phyloP scores from a whole-genome alignment of 164 flowering plant genomes.

The Aristolochia contorta region DNA sequence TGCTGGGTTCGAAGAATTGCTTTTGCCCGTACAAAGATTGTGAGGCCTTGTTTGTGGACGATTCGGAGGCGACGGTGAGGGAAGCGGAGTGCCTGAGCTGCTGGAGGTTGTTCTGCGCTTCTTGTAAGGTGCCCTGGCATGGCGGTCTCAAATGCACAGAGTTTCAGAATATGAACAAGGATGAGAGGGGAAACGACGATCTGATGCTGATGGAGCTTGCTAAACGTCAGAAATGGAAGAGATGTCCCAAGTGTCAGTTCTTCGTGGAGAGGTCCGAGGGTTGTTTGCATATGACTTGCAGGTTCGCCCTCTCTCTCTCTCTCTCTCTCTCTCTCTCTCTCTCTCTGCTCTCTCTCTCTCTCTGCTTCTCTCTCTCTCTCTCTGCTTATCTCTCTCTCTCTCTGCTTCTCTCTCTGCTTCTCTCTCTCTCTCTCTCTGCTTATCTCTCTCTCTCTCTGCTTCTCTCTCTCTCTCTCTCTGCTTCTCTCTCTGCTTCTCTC shows the following conservation, averaged over 20 bases:
- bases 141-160: constrained; percentile 17
- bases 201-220: constrained; percentile 26
- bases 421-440: too few species aligned
- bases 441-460: too few species aligned
- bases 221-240: constrained; percentile 32
- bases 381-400: too few species aligned
- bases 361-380: too few species aligned
- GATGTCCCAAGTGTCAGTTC: constrained; percentile 33
- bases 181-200: constrained; percentile 22
- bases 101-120: constrained; percentile 31
- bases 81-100: constrained; percentile 29
- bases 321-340: too few species aligned
- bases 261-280: constrained; percentile 33
- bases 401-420: too few species aligned
- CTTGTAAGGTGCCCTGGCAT: constrained; percentile 35
- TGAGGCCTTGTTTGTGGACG: constrained; percentile 12
- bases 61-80: background rate
- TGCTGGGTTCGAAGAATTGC: constrained; percentile 2
- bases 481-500: too few species aligned
- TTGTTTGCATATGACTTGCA: constrained; percentile 34
- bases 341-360: too few species aligned
- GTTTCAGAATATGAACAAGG: constrained; percentile 13
- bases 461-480: too few species aligned
- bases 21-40: constrained; percentile 20
- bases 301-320: too few species aligned